Base-by-base conservation (phyloP, 1,284 basidiomycete species). In the Papiliotrema terrestris region DNA sequence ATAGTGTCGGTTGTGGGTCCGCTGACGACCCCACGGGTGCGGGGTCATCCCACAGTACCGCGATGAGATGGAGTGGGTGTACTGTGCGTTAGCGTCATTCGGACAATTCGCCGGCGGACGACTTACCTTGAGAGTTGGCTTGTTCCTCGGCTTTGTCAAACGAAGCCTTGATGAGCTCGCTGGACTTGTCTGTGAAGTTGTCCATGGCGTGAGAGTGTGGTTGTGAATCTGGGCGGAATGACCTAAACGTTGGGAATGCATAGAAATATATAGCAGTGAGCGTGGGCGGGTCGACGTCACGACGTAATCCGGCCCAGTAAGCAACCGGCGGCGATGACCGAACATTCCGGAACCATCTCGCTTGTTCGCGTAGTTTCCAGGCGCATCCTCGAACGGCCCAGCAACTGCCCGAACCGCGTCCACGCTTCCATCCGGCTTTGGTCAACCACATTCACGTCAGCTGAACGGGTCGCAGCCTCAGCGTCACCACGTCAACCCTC, bases 91-190 rank as follows among this genome's bases (percentile, higher is more conserved):
- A 66, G 65, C 54, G 17, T 13, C 11, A 25, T 48, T 36, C 43
- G 25, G 20, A 9, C 8, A 22, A 25, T 4, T 17, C 11, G 26
- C 37, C 1, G 23, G 36, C 13, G 13, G 20, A 23, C 19, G 35
- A 65, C 72, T 50, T 43, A 73, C 72, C 67, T 66, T 73, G 71
- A 17, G 69, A 67, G 62, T 74, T 72, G 58, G 62, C 58, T 61
- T 67, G 63, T 59, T 75, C 72, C 54, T 73, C 75, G 5, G 80
- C 76, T 54, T 77, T 75, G 14, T 76, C 74, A 49, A 82, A 73
- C 29, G 82, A 80, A 44, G 77, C 77, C 71, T 81, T 80, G 69
- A 83, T 71, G 46, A 79, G 74, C 50, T 80, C 75, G 46, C 76
- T 72, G 13, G 79, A 79, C 55, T 76, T 74, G 57, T 75, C 74